Conservation (phyloP, 225 moss, liverwort and hornwort species). For the Rhytidiadelphus loreus region DNA sequence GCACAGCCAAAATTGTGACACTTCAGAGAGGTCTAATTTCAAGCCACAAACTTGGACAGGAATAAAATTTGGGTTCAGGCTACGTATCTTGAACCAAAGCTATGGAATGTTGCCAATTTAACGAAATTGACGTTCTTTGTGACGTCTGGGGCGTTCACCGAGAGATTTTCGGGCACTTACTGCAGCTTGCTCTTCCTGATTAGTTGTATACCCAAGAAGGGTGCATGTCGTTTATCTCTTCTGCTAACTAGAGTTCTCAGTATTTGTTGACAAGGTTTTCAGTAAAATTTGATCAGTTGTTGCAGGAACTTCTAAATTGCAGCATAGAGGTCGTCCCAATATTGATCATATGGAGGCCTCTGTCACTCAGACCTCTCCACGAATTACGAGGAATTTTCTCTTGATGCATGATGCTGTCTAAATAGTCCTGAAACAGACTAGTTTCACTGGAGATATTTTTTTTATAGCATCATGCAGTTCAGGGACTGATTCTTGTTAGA, state of each 20-base stretch:
- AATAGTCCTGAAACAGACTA: no score
- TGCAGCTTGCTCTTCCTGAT: neutral
- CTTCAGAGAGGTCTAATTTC: no score
- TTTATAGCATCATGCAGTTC: no score
- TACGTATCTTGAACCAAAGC: no score
- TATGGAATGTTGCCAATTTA: no score
- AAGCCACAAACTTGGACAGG: no score
- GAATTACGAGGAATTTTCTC: neutral
- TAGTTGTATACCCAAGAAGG: neutral
- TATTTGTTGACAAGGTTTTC: neutral
- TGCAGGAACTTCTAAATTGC: neutral
- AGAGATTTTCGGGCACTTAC: slow-evolving; percentile 4
- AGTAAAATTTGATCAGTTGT: neutral
- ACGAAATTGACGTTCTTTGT: no score
- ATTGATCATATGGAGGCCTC: neutral
- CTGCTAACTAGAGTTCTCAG: neutral
- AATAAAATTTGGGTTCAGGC: no score
- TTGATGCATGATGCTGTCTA: neutral
- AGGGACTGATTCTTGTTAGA: no score
- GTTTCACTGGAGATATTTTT: no score
- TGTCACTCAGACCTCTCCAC: neutral
- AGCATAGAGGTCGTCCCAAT: neutral
- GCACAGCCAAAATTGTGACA: no score
- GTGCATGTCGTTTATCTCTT: neutral
- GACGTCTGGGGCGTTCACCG: neutral